Percentiles rank a stretch among this genome's conserved stretches.
phyloP scores from a whole-genome alignment of 371 early-diverging fungal species.

The Zychaea mexicana region DNA sequence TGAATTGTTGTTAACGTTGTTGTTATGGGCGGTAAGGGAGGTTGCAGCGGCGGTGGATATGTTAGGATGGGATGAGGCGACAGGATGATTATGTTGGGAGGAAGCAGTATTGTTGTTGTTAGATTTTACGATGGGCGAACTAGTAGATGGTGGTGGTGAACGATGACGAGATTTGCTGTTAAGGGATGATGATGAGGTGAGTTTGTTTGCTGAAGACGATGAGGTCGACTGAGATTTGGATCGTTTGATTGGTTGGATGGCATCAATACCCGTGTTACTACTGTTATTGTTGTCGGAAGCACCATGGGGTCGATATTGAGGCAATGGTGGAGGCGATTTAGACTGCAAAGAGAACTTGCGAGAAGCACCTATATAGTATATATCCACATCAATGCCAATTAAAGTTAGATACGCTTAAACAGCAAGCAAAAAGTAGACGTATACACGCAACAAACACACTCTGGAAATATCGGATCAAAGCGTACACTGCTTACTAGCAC shows the following conservation, averaged over 20 bases:
- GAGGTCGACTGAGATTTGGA: conserved; percentile 21
- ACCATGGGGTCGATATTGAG: conserved; percentile 3
- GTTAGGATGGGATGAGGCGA: conserved; percentile 16
- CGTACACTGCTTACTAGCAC: too few relatives aligned
- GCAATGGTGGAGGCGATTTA: conserved; percentile 12
- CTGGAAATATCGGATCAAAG: too few relatives aligned
- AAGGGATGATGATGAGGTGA: conserved; percentile 32
- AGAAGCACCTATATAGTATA: background rate
- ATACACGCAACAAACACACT: background rate
- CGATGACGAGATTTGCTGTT: conserved; percentile 24
- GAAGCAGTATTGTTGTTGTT: conserved; percentile 6
- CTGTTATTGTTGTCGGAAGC: background rate
- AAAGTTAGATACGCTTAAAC: background rate
- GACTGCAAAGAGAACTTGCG: conserved; percentile 19
- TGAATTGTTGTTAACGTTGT: conserved; percentile 6
- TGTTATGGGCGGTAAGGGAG: too few relatives aligned
- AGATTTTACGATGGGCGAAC: conserved; percentile 22
- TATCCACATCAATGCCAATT: background rate
- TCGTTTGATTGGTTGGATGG: conserved; percentile 16
- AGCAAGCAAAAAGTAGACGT: too few relatives aligned
- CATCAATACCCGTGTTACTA: conserved; percentile 1
- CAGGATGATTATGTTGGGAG: background rate
- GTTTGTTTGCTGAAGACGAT: conserved; percentile 34
- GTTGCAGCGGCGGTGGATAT: conserved; percentile 1
- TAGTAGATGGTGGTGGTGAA: conserved; percentile 30